phyloP scores from a whole-genome alignment of 1,284 basidiomycete species.

The Sutorius eximius region DNA sequence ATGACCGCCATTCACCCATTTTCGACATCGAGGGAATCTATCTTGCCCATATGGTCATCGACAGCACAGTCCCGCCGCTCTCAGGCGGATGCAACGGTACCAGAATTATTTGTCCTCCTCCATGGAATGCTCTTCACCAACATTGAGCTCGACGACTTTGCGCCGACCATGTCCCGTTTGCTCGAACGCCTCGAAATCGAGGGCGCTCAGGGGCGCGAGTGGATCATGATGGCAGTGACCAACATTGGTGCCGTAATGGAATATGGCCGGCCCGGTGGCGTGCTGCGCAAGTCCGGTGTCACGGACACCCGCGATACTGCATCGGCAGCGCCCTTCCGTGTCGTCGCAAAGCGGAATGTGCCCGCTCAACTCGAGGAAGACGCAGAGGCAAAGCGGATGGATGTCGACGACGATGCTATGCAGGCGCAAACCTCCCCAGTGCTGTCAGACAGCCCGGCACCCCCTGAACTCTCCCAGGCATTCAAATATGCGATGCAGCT shows the following conservation, averaged over 20 bases:
- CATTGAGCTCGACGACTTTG: constrained; percentile 91
- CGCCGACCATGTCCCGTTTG: constrained; percentile 77
- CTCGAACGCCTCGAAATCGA: constrained; percentile 84
- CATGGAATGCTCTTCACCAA: constrained; percentile 97
- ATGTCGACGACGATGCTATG: constrained; percentile 55
- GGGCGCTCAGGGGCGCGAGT: constrained; percentile 80
- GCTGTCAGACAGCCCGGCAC: constrained; percentile 35
- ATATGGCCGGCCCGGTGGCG: constrained; percentile 78
- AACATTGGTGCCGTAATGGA: constrained; percentile 85
- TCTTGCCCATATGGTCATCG: constrained; percentile 82
- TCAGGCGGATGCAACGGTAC: constrained; percentile 72
- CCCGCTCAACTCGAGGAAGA: constrained; percentile 36
- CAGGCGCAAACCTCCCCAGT: constrained; percentile 39
- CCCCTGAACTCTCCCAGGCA: constrained; percentile 52
- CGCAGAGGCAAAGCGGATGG: constrained; percentile 62
- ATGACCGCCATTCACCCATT: constrained; percentile 91
- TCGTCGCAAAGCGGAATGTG: constrained; percentile 46
- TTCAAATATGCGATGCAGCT: constrained; percentile 79
- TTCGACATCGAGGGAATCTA: constrained; percentile 80
- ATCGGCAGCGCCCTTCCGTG: constrained; percentile 39
- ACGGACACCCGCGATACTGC: constrained; percentile 39
- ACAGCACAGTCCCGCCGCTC: constrained; percentile 70
- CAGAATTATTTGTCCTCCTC: constrained; percentile 87
- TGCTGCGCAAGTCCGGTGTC: constrained; percentile 62
- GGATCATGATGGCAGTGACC: constrained; percentile 93